Conservation (phyloP, 257 asterid genomes). For the Salvia miltiorrhiza region DNA sequence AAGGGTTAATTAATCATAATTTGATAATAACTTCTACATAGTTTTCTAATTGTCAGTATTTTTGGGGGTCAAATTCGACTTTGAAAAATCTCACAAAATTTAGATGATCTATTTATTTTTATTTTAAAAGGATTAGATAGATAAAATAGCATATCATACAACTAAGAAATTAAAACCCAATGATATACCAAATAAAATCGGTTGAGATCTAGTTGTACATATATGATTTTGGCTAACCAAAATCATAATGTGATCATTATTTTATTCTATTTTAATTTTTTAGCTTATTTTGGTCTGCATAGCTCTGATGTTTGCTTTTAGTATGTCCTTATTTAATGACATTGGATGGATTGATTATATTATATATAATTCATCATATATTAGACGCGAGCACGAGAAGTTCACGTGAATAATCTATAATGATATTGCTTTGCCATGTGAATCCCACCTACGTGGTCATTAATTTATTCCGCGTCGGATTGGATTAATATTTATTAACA, state of each 20-base stretch:
- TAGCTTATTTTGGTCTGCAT: neutral
- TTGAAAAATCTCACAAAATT: neutral
- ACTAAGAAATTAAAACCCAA: too few species aligned
- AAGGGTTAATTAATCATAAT: too few species aligned
- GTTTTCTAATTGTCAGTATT: too few species aligned
- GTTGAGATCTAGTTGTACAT: neutral
- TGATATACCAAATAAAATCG: neutral
- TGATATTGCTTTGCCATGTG: conserved; percentile 19
- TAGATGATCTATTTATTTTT: too few species aligned
- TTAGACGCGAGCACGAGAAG: conserved; percentile 31
- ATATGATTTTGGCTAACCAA: neutral
- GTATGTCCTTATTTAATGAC: neutral
- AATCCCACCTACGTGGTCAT: conserved; percentile 11
- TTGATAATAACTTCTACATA: too few species aligned
- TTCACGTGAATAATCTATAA: conserved; percentile 45
- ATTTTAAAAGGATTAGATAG: too few species aligned
- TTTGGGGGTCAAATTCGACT: too few species aligned
- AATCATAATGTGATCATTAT: neutral
- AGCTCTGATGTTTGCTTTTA: neutral
- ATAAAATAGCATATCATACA: too few species aligned
- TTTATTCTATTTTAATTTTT: neutral
- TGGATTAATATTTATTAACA: neutral
- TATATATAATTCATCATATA: neutral
- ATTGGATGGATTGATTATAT: neutral
- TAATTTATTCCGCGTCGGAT: neutral